Base-by-base conservation (phyloP, 345 rosid species). In the Combretum micranthum region DNA sequence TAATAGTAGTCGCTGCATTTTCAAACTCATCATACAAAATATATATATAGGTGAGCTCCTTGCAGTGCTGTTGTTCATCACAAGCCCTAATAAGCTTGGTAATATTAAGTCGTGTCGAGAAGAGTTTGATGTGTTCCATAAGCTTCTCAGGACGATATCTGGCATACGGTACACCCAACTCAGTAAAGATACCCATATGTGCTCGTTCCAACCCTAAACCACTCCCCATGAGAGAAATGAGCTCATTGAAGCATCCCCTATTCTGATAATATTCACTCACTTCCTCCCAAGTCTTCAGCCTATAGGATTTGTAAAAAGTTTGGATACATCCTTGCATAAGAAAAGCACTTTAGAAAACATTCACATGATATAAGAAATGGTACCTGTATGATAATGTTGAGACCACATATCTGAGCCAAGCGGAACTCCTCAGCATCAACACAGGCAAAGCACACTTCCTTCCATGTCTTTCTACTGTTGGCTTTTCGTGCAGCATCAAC, bases 401-500 rank as follows among this genome's bases (percentile, higher is more conserved):
- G 89, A 48, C 99, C 99, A 75, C 97, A 89, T 14, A 93, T 93
- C 64, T 93, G 99, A 13, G 97, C 99, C 77, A 93, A 74, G 50
- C 97, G 90, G 83, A 89, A 93, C 68, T 93, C 97, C 80, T 93
- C 99, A 13, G 94, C 99, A 69, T 93, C 99, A 56, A 93, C 94
- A 77, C 99, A 93, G 55, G 99, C 97, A 87, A 93, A n/a, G n/a
- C n/a, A n/a, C n/a, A n/a, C n/a, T n/a, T n/a, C n/a, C n/a, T n/a
- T n/a, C n/a, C n/a, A n/a, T 48, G 97, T 93, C 83, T 89, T 93
- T 25, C 94, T 91, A 68, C 97, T 89, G 85, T 89, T 89, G 53
- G 99, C 99, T 74, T 93, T 93, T 52, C 99, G 76, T 66, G 99
- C 97, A 44, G 99, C 99, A 62, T 93, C 99, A 64, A 93, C 99